These are phyloP conservation scores for Botryobasidium botryosum DNA, from an alignment of 768 basidiomycete genomes.

Conservation along the genomic window DNA sequence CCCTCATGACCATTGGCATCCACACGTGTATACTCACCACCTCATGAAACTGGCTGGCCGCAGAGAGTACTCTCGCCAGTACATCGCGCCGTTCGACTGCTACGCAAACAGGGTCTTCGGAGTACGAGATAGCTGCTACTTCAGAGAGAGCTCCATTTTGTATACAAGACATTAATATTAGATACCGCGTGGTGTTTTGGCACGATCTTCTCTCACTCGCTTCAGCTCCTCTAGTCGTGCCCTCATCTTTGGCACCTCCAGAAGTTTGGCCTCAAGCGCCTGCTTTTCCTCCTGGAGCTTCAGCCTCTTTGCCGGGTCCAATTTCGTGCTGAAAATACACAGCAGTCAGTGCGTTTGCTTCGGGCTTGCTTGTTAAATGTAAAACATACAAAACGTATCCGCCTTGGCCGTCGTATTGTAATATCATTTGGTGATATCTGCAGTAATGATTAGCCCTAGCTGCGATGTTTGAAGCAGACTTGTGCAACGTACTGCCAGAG, in stretches of 20 bases:
- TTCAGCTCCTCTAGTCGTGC: conserved; percentile 53
- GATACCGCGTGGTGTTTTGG: too few species aligned
- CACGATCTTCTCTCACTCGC: neutral
- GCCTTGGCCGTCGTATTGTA: conserved; percentile 89
- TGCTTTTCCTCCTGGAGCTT: conserved; percentile 93
- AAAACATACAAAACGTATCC: conserved; percentile 79
- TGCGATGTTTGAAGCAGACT: neutral
- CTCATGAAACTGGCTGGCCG: too few species aligned
- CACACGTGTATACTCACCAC: too few species aligned
- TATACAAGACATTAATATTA: neutral
- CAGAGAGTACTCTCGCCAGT: too few species aligned
- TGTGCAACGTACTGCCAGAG: conserved; percentile 48
- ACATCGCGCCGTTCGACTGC: too few species aligned
- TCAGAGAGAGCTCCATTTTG: neutral
- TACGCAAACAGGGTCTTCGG: too few species aligned
- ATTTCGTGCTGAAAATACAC: conserved; percentile 41
- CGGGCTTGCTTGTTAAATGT: neutral
- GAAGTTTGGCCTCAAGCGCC: conserved; percentile 61
- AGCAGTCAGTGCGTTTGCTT: conserved; percentile 6
- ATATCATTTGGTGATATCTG: conserved; percentile 58
- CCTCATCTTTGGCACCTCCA: conserved; percentile 82
- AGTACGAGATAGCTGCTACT: too few species aligned
- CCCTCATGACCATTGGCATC: too few species aligned
- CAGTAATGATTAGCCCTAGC: conserved; percentile 1
- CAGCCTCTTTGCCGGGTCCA: conserved; percentile 79